Evolutionary conservation across 2,329 filamentous ascomycete species (phyloP), one percentile per base, ranked within the genome.

Genomic region (Cryphonectria parasitica): DNA sequence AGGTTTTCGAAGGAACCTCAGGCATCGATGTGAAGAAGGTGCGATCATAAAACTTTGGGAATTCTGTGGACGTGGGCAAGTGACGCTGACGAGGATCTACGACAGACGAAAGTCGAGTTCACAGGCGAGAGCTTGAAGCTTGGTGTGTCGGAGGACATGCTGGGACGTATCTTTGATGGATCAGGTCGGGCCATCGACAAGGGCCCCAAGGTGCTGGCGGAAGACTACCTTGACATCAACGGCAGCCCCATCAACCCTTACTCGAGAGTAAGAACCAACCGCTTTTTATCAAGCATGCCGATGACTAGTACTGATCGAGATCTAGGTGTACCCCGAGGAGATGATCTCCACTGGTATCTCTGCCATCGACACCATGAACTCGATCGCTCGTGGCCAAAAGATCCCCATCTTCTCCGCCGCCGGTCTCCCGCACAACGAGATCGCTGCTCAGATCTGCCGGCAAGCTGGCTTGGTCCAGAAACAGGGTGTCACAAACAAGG

Each of bases 271-370:
- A 49, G 45, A 49, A 49, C 22, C 77, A 89, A 79, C 69, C 15
- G 49, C 66, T 66, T 17, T 64, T 31, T 60, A 22, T 13, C 45
- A 54, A 28, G 61, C 39, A 31, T 22, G 22, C 25, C 34, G 36
- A 22, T 22, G 36, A 61, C 34, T 19, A 45, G 52, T 61, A 17
- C 75, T 78, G 68, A 78, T 72, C 73, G 52, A 67, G 49, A 58
- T 34, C 19, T 74, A 97, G 94, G 93, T 97, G 76, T 99, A 99
- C 81, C 96, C 96, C 78, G 96, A 99, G 86, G 97, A 99, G 85
- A 99, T 99, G 95, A 98, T 99, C 78, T 96, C 95, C 49, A 99
- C 96, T 64, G 96, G 96, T 90, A 99, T 99, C 82, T 98, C 95
- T 73, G 95, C 96, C 79, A 98, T 99, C 79, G 95, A 98, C 81